Conservation (phyloP, 495 filamentous ascomycete species). For the Schizothecium vesticola region DNA sequence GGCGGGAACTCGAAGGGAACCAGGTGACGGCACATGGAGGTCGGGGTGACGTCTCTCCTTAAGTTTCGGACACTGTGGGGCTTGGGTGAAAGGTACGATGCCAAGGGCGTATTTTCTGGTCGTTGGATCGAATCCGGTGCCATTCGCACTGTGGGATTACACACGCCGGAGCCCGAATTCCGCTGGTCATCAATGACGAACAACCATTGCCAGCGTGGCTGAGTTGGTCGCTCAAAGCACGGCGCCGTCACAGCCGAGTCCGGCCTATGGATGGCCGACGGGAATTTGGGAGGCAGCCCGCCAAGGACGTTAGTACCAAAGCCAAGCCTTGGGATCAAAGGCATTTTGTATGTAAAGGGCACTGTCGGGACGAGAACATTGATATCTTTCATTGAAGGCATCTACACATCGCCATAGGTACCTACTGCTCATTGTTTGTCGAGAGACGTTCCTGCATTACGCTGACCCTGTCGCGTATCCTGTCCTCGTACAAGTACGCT, state of each 20-base stretch:
- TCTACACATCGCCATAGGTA: not conserved
- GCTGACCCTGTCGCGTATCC: not conserved
- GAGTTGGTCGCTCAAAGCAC: constrained; percentile 1
- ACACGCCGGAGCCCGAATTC: not conserved
- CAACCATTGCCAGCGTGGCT: constrained; percentile 13
- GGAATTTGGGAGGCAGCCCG: constrained; percentile 7
- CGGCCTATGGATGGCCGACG: not conserved
- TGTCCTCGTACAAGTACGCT: not conserved
- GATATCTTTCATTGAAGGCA: not conserved
- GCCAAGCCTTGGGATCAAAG: not conserved
- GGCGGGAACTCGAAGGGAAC: constrained; percentile 1
- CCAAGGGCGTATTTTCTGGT: not conserved
- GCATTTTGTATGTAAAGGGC: not conserved
- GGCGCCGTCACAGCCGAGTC: constrained; percentile 1
- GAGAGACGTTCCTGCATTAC: not conserved
- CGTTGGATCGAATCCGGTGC: not conserved
- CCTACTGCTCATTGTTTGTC: not conserved
- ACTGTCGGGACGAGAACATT: not conserved
- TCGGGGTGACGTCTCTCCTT: constrained; percentile 14
- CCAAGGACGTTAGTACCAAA: not conserved
- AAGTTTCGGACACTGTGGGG: constrained; percentile 15
- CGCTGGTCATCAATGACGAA: not conserved
- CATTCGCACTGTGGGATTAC: constrained; percentile 3
- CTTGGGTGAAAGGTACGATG: not conserved
- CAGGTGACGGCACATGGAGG: not conserved